These are phyloP conservation scores for Vitis hybrid DNA, from an alignment of 177 flowering plant genomes.

Conservation along the genomic window DNA sequence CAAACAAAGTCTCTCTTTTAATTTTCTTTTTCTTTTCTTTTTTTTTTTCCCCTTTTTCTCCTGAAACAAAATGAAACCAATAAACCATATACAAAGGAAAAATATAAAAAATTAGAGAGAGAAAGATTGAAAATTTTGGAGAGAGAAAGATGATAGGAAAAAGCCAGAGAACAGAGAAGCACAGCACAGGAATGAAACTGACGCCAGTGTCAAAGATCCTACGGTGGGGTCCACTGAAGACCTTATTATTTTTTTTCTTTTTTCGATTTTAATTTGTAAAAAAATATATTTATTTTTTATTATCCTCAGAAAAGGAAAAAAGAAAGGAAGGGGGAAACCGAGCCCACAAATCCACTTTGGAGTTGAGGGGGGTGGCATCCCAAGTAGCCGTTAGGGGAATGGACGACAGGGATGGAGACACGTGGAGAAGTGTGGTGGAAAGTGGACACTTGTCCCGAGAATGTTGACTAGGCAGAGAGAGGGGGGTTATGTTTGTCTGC, in stretches of 20 bases:
- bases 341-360: conserved; percentile 15
- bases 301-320: background rate
- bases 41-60: too few relatives aligned
- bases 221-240: conserved; percentile 12
- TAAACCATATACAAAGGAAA: background rate
- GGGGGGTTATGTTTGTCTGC: conserved; percentile 5
- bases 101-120: background rate
- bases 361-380: background rate
- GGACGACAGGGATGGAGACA: background rate
- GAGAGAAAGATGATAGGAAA: conserved; percentile 1
- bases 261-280: background rate
- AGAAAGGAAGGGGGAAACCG: background rate
- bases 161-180: background rate
- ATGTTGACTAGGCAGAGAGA: conserved; percentile 13
- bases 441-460: conserved; percentile 17
- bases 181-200: conserved; percentile 16
- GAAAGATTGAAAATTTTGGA: background rate
- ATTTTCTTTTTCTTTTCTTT: background rate
- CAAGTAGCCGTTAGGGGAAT: conserved; percentile 1
- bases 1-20: conserved; percentile 19
- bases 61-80: too few relatives aligned
- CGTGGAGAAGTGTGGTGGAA: background rate
- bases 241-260: conserved; percentile 8
- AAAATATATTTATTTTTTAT: background rate
- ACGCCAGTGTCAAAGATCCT: conserved; percentile 30